Evolutionary conservation across 2,329 filamentous ascomycete species (phyloP), one percentile per base, ranked within the genome.

Genomic region (Diaporthe citriasiana): DNA sequence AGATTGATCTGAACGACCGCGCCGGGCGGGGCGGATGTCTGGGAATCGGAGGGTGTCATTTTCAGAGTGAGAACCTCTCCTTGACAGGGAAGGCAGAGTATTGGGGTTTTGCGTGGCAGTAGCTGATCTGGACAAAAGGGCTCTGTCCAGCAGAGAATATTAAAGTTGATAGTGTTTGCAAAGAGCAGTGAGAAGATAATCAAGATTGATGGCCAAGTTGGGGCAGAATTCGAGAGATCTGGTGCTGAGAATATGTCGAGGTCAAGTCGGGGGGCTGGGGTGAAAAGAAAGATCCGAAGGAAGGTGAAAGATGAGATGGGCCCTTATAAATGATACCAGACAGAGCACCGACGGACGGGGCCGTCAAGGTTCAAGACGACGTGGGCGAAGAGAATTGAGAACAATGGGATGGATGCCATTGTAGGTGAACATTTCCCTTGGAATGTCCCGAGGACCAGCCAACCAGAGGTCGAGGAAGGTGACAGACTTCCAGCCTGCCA

Each of bases 101-200:
- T 45, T 27, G 38, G n/a, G 13, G 38, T 22, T 19, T 42, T 42
- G 33, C 40, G 63, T 30, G 30, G 22, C 15, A 30, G n/a, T 7
- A 19, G 38, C 17, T 42, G 57, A 27, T 35, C 30, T 51, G 60
- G 22, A 25, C 4, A 7, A 40, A 38, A 35, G 22, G 25, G 35
- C 45, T 68, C 73, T 68, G 59, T 72, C 73, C 59, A 53, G 73
- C 73, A 72, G 69, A 72, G 51, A 22, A 30, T 27, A 3, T 17
- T 22, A 1, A 55, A 27, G 51, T 35, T 55, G 15, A 38, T 59
- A n/a, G n/a, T n/a, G n/a, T n/a, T n/a, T 63, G 55, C 60, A 50
- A 59, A 63, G 40, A 68, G 63, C 33, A 68, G 63, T 70, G 19
- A 33, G 53, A 50, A 40, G 47, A 42, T 38, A 38, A 30, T 51